Base-by-base conservation (phyloP, 805 yeast species). In the Starmerella stigmatis region DNA sequence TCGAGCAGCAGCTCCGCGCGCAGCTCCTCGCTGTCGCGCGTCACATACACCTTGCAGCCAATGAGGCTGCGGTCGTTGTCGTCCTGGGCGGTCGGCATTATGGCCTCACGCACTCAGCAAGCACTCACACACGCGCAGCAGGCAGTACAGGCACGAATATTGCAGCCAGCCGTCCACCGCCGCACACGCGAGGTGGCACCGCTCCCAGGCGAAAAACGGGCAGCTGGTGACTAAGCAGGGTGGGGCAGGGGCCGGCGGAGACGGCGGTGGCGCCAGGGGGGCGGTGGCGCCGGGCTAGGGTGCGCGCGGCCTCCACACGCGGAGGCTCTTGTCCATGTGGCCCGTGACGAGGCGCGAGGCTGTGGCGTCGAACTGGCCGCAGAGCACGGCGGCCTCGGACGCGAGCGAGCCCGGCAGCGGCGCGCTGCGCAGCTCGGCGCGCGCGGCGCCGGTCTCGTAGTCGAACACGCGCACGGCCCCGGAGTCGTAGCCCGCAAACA, bases 301-400 rank as follows among this genome's bases (percentile, higher is more conserved):
- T 11, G 31, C 7, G 12, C 6, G n/a, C 16, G 9, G 31, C 22
- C 13, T 11, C 83, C 84, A 79, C 12, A 79, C 59, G 56, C 77
- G 75, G 41, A 79, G 69, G 52, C 76, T 71, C 46, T 88, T 88
- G 63, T 89, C 97, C n/a, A 84, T 78, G 56, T 84, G 94, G 40
- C 95, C 86, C 1, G 95, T 84, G 17, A 92, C 72, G 46, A 92
- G 64, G 38, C 95, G 72, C 54, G 78, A 63, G 0, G 96, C 96
- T 48, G 86, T 78, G 13, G 70, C 66, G 61, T 92, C 96, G 60
- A 86, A 86, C 2, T 76, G 60, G 31, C 86, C 74, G 9, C 86
- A 71, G 52, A 79, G 68, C 5, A 89, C 75, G 8, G 94, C 81
- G 5, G 32, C 25, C 33, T 38, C 33, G 6, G 33, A 26, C 5